Evolutionary conservation across 257 asterid genomes (phyloP).

Genomic region (Solanum verrucosum): DNA sequence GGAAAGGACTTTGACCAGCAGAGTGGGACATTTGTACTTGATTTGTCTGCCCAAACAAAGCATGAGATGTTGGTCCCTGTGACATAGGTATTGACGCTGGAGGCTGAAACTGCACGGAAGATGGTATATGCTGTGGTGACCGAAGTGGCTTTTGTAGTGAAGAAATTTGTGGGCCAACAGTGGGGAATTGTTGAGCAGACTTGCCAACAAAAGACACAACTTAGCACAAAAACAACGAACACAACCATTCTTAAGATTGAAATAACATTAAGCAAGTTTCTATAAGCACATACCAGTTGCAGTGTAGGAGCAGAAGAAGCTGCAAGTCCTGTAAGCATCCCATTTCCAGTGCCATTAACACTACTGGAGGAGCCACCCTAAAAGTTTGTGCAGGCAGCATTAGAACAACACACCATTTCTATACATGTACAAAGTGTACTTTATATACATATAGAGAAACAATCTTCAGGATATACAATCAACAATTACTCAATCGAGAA

Average conservation of each 20-base stretch:
- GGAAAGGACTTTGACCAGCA: constrained; percentile 32
- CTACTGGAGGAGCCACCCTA: constrained; percentile 34
- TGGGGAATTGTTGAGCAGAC: constrained; percentile 5
- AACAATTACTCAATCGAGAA: background rate
- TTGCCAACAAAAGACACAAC: background rate
- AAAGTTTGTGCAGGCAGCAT: constrained; percentile 6
- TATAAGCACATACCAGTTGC: constrained; percentile 23
- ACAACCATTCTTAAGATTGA: background rate
- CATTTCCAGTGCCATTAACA: constrained; percentile 30
- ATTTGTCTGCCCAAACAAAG: constrained; percentile 40
- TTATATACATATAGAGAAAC: background rate
- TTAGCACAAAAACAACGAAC: background rate
- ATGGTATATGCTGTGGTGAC: constrained; percentile 41
- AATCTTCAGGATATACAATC: background rate
- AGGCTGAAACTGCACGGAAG: constrained; percentile 37
- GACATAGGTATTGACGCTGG: constrained; percentile 29
- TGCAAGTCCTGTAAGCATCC: constrained; percentile 28
- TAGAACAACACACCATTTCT: background rate
- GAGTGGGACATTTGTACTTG: constrained; percentile 38
- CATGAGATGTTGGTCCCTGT: constrained; percentile 36
- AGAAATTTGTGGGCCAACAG: constrained; percentile 34
- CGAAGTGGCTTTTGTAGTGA: constrained; percentile 51
- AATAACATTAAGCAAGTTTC: background rate
- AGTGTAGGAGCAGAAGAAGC: constrained; percentile 37
- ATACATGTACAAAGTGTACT: background rate